Percentiles rank a stretch among this genome's conserved stretches.
Evolutionary conservation across 2,329 filamentous ascomycete species (phyloP).

Genomic region (Colletotrichum endophyticum): DNA sequence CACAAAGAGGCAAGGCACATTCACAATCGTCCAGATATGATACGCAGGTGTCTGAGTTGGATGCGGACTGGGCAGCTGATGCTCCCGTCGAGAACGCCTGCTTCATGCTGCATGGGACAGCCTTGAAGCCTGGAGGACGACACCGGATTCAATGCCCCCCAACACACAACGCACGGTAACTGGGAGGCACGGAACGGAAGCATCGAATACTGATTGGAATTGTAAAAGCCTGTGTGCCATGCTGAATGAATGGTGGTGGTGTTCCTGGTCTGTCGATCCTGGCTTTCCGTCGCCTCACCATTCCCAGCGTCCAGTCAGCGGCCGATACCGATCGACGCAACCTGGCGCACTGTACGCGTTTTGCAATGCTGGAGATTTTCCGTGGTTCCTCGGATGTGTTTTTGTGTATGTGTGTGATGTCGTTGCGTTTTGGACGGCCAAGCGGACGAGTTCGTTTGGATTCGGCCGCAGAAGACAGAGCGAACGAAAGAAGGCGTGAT

Average conservation of each 20-base stretch:
- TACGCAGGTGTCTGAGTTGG: background rate
- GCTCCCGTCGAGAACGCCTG: background rate
- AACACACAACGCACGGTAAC: background rate
- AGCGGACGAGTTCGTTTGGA: background rate
- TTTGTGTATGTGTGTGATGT: background rate
- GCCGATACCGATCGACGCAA: background rate
- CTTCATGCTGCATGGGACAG: slow-evolving; percentile 9
- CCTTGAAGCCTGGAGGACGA: background rate
- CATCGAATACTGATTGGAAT: background rate
- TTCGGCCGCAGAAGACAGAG: background rate
- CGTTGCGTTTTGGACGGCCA: background rate
- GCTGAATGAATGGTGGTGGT: background rate
- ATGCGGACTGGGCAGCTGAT: background rate
- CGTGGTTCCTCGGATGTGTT: background rate
- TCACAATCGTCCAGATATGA: slow-evolving; percentile 1
- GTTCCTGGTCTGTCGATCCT: background rate
- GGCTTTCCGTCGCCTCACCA: background rate
- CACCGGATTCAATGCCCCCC: background rate
- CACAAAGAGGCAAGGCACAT: background rate
- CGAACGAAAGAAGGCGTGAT: background rate
- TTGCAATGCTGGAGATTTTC: background rate
- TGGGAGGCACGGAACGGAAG: background rate
- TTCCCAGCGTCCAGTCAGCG: background rate
- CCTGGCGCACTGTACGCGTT: background rate
- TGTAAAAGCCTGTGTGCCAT: background rate